phyloP scores from a whole-genome alignment of 2,329 filamentous ascomycete species.

The Volutella citrinella region DNA sequence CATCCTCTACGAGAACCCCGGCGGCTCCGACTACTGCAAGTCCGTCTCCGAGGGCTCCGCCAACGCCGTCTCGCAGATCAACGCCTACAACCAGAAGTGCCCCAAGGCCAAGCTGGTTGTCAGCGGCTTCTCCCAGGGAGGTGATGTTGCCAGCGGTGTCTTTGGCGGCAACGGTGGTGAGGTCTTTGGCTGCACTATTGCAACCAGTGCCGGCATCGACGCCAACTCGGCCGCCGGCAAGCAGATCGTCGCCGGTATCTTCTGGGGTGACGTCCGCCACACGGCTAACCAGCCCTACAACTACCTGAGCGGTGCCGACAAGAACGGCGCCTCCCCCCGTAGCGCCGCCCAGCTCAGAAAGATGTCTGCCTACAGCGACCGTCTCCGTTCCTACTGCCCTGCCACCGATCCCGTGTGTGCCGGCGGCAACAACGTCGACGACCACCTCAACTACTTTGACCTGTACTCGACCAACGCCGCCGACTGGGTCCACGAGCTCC shows the following conservation, averaged over 20 bases:
- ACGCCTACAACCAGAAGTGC: constrained; percentile 37
- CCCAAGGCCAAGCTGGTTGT: constrained; percentile 39
- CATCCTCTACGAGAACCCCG: constrained; percentile 29
- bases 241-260: constrained; percentile 2
- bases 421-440: constrained; percentile 15
- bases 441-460: constrained; percentile 17
- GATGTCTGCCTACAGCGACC: constrained; percentile 21
- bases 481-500: constrained; percentile 6
- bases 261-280: constrained; percentile 31
- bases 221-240: constrained; percentile 1
- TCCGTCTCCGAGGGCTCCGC: constrained; percentile 34
- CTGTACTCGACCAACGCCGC: constrained; percentile 8
- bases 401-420: constrained; percentile 36
- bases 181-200: too few relatives aligned
- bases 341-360: constrained; percentile 21
- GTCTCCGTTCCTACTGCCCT: constrained; percentile 32
- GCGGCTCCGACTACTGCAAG: constrained; percentile 31
- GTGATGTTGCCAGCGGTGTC: constrained; percentile 36
- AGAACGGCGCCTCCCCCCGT: constrained; percentile 23
- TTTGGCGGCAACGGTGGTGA: constrained; percentile 32
- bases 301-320: constrained; percentile 21
- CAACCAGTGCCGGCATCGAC: constrained; percentile 1
- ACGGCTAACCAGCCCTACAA: constrained; percentile 32
- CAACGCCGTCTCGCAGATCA: constrained; percentile 36
- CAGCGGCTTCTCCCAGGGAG: constrained; percentile 41